A percentile compares a stretch with the other conserved stretches of the same genome.
These are phyloP conservation scores for Scolecobasidium constrictum DNA, from an alignment of 2,329 filamentous ascomycete species.

Conservation along the genomic window DNA sequence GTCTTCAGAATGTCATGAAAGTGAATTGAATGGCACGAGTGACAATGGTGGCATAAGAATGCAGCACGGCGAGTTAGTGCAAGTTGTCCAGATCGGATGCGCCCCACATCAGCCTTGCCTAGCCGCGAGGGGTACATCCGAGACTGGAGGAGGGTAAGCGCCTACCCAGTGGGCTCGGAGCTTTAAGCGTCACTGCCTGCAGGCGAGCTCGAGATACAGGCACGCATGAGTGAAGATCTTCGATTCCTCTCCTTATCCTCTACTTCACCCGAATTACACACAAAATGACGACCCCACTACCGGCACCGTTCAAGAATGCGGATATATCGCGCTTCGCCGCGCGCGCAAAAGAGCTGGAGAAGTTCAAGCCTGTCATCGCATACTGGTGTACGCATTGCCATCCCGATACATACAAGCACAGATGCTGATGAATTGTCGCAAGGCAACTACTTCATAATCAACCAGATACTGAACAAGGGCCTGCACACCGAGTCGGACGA, in stretches of 20 bases:
- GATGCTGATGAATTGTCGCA: slow-evolving; percentile 13
- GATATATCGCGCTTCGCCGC: slow-evolving; percentile 78
- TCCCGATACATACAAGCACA: not conserved
- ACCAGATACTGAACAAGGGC: slow-evolving; percentile 73
- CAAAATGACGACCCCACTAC: slow-evolving; percentile 67
- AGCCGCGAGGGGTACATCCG: not conserved
- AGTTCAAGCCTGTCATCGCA: slow-evolving; percentile 73
- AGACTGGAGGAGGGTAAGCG: not conserved
- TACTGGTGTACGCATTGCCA: slow-evolving; percentile 73
- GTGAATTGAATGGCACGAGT: too few relatives aligned
- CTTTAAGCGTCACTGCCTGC: too few relatives aligned
- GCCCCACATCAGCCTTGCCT: slow-evolving; percentile 3
- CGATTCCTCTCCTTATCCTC: too few relatives aligned
- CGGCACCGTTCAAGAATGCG: slow-evolving; percentile 62
- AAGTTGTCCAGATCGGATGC: slow-evolving; percentile 2
- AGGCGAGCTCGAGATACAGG: too few relatives aligned
- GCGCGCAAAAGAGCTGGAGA: slow-evolving; percentile 72
- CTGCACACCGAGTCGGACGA: slow-evolving; percentile 72
- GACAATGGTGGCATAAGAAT: not conserved
- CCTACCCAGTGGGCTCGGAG: too few relatives aligned
- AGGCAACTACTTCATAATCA: slow-evolving; percentile 88
- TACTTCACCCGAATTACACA: too few relatives aligned
- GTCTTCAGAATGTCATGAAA: too few relatives aligned
- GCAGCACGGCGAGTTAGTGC: not conserved
- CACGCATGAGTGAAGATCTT: too few relatives aligned